These are phyloP conservation scores for Exophiala spinifera DNA, from an alignment of 2,329 filamentous ascomycete genomes.

Conservation along the genomic window DNA sequence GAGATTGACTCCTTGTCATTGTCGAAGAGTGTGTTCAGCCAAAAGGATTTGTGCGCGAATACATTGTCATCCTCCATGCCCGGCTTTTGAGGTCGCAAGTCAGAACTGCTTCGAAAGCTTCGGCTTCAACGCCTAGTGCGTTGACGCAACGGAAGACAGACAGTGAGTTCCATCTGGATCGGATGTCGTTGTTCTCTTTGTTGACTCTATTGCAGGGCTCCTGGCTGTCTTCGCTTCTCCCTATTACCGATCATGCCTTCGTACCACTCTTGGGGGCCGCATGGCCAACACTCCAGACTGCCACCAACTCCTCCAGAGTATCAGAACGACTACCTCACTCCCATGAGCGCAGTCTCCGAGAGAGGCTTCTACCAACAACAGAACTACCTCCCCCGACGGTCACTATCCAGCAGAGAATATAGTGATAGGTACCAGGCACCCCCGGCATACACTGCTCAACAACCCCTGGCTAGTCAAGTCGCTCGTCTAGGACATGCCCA, in stretches of 20 bases:
- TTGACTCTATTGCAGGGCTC: conserved; percentile 1
- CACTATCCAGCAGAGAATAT: conserved; percentile 44
- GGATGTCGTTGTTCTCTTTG: no score
- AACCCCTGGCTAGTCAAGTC: conserved; percentile 12
- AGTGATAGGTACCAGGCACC: conserved; percentile 47
- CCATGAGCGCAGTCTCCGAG: conserved; percentile 27
- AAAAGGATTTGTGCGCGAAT: background rate
- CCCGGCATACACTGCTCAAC: conserved; percentile 35
- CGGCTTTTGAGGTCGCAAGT: conserved; percentile 12
- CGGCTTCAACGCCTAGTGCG: conserved; percentile 26
- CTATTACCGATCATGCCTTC: conserved; percentile 26
- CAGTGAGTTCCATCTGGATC: conserved; percentile 10
- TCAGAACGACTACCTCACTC: conserved; percentile 25
- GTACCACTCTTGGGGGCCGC: conserved; percentile 27
- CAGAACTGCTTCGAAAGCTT: conserved; percentile 17
- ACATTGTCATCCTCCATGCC: conserved; percentile 12
- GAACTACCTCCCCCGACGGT: conserved; percentile 41
- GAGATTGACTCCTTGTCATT: background rate
- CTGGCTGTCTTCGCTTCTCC: conserved; percentile 25
- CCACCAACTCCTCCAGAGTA: conserved; percentile 31
- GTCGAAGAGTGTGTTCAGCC: background rate
- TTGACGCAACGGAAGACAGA: conserved; percentile 21
- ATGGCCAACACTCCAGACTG: conserved; percentile 25
- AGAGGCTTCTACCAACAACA: conserved; percentile 37
- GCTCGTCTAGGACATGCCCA: conserved; percentile 15